Evolutionary conservation across 78 protist species (phyloP), one percentile per base, ranked within the genome.

Genomic region (Dictyostelium brefeldianum): DNA sequence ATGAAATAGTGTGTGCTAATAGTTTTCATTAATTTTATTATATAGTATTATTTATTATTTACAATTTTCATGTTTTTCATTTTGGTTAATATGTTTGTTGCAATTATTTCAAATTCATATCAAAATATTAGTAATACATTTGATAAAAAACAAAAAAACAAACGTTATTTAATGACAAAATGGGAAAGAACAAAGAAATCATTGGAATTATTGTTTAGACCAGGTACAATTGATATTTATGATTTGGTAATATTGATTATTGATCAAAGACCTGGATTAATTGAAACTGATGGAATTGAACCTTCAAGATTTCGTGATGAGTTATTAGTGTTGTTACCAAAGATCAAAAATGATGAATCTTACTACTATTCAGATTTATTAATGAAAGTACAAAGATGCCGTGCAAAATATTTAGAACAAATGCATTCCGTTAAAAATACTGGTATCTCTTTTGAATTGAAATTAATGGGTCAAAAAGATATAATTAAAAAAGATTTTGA

Each of bases 51-150:
- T 31, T 25, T 87, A 27, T 46, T 87, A 87, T 87, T 87, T 36
- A 87, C 80, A 22, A 77, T 87, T 27, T 87, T 87, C 51, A 87
- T 87, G 83, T 87, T 87, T 46, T 87, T 87, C 20, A 87, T 87
- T 50, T 77, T 87, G 14, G 46, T 87, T 9, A 87, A 87, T 77
- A 87, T 87, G 92, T 87, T 87, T 87, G 67, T 87, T 29, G 92
- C 92, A 46, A 87, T 87, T 47, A 87, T 87, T 77, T 77, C 84
- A 57, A 75, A 87, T 31, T 75, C 83, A 47, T 87, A 87, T 64
- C 25, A 50, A 57, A 81, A 77, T 18, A 77, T 87, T 8, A 50
- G 47, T 36, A 22, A 62, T 18, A 25, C 25, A 27, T 41, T 87
- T 17, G 69, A 57, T 22, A 74, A 64, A 47, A 87, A 87, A 48